phyloP scores from a whole-genome alignment of 495 filamentous ascomycete species.

The Pseudoneurospora amorphoporcata region DNA sequence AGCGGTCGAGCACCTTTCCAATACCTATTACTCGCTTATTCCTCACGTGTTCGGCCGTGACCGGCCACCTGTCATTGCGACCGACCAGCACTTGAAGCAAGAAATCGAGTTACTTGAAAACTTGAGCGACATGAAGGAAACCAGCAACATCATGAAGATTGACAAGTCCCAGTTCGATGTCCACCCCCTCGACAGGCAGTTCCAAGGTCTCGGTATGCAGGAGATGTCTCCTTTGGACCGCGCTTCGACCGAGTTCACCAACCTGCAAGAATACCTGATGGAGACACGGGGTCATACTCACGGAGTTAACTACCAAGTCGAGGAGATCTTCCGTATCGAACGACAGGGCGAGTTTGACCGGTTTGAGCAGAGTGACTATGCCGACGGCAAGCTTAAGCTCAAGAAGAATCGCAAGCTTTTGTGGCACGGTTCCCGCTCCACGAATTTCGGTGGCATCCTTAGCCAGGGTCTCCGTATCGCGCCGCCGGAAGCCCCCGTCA shows the following conservation, averaged over 20 bases:
- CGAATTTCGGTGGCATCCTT: constrained; percentile 49
- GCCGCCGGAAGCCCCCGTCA: constrained; percentile 69
- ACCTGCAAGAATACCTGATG: constrained; percentile 55
- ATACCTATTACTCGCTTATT: constrained; percentile 70
- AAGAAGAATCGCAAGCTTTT: constrained; percentile 54
- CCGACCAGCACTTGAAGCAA: constrained; percentile 46
- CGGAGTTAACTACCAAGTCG: constrained; percentile 44
- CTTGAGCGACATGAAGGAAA: constrained; percentile 73
- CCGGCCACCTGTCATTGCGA: constrained; percentile 54
- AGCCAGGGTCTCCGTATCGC: constrained; percentile 80
- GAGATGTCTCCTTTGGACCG: constrained; percentile 64
- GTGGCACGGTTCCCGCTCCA: constrained; percentile 74
- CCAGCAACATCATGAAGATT: constrained; percentile 63
- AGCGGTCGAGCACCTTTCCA: constrained; percentile 53
- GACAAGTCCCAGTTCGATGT: constrained; percentile 41
- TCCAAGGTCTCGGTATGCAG: constrained; percentile 54
- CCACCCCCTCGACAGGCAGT: constrained; percentile 61
- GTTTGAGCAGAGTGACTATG: constrained; percentile 45
- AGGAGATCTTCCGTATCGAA: constrained; percentile 75
- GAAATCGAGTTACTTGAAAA: constrained; percentile 71
- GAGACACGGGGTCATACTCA: constrained; percentile 55
- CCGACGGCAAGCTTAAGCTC: constrained; percentile 13
- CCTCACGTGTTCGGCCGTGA: constrained; percentile 72
- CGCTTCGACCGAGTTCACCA: constrained; percentile 47
- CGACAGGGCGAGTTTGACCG: constrained; percentile 62